Conservation (phyloP, 768 basidiomycete genomes). For the Coprinopsis cinerea region DNA sequence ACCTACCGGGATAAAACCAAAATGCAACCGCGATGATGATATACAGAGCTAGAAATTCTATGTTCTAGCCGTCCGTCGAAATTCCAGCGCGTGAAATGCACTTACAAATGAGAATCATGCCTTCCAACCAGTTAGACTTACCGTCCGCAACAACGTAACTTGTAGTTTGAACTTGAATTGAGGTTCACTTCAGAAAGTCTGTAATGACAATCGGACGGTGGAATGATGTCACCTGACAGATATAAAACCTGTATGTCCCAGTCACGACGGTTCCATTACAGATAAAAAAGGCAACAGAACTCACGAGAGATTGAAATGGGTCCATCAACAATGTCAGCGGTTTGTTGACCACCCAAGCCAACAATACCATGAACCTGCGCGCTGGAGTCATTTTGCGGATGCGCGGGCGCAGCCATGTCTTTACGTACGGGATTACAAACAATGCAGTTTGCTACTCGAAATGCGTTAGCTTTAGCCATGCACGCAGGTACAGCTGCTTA, state of each 20-base stretch:
- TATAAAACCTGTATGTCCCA: conserved; percentile 31
- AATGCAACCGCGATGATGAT: conserved; percentile 67
- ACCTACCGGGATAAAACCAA: conserved; percentile 58
- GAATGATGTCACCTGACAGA: conserved; percentile 35
- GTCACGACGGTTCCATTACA: not conserved
- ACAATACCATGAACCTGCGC: conserved; percentile 66
- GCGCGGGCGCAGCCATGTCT: too few species aligned
- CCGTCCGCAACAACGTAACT: conserved; percentile 84
- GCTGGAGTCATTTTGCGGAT: too few species aligned
- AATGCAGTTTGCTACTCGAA: conserved; percentile 53
- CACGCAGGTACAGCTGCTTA: conserved; percentile 27
- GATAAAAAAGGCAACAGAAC: conserved; percentile 14
- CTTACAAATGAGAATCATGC: conserved; percentile 66
- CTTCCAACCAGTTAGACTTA: conserved; percentile 90
- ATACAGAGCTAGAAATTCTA: conserved; percentile 52
- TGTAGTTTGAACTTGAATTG: conserved; percentile 61
- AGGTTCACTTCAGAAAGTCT: not conserved
- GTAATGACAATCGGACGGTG: not conserved
- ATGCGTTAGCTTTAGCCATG: not conserved
- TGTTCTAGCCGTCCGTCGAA: too few species aligned
- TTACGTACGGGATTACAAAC: conserved; percentile 40
- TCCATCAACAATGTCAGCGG: conserved; percentile 81
- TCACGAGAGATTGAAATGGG: conserved; percentile 67
- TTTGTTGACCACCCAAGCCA: conserved; percentile 79
- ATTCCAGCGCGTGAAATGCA: conserved; percentile 8